Base-by-base conservation (phyloP, 1,284 basidiomycete genomes). In the Apiotrichum sp. region DNA sequence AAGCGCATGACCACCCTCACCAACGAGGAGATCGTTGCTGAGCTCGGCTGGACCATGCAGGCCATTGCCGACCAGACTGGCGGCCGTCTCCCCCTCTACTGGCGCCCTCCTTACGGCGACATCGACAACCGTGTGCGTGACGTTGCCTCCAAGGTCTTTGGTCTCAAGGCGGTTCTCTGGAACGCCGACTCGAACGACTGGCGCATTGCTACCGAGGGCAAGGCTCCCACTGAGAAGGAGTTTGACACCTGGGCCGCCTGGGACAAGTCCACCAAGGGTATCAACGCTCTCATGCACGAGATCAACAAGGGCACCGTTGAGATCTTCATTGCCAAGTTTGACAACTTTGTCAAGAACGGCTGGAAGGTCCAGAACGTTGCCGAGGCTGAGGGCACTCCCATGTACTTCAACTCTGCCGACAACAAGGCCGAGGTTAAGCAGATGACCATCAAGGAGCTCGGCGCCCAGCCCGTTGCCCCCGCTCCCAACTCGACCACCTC, bases 1-100 rank as follows among this genome's bases (percentile, higher is more conserved):
- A 4, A 42, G 7, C 42, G 32, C 54, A 67, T 38, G 35, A 48
- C 81, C 45, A 80, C 78, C 6, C 69, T 80, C 32, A 75, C 79
- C 49, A 82, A 83, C 71, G 80, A 81, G 65, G 68, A 80, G 59
- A 78, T 83, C 53, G 72, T 82, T 7, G 79, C 76, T 52, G 80
- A 82, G 67, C 76, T 83, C 43, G 80, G 78, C 36, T 78, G 74
- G 75, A 77, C 77, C 6, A 71, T 72, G 62, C 71, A 76, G 60
- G 72, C 74, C 56, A 74, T 75, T 50, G 58, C 64, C 40, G 74
- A 76, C 61, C 58, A 73, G 16, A 74, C 65, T 38, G 72, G 71
- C 53, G 77, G 67, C 42, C 70, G 66, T 45, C 62, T 71, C 53
- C 75, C 69, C 46, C 68, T 61, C 55, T 78, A 65, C 66, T 78